phyloP scores from a whole-genome alignment of 2,329 filamentous ascomycete genomes.

The Sclerotiophoma versabilis region DNA sequence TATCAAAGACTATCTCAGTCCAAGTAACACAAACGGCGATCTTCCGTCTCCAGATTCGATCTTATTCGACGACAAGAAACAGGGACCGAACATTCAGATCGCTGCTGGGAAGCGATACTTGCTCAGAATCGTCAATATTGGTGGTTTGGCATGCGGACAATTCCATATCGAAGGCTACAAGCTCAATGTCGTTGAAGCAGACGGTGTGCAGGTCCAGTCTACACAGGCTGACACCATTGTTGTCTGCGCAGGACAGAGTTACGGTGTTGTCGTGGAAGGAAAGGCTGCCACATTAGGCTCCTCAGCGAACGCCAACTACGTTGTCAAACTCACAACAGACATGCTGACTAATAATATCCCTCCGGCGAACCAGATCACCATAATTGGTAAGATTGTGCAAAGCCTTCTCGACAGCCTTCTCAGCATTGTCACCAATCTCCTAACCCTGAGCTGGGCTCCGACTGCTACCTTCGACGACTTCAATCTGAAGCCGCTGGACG shows the following conservation, averaged over 20 bases:
- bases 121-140: slow-evolving; percentile 68
- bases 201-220: slow-evolving; percentile 23
- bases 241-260: slow-evolving; percentile 24
- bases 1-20: slow-evolving; percentile 56
- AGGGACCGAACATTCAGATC: slow-evolving; percentile 57
- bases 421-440: slow-evolving; percentile 60
- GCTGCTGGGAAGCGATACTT: slow-evolving; percentile 64
- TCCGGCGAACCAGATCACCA: slow-evolving; percentile 14
- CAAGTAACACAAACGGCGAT: slow-evolving; percentile 55
- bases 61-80: slow-evolving; percentile 72
- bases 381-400: slow-evolving; percentile 27
- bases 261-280: slow-evolving; percentile 30
- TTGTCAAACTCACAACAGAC: slow-evolving; percentile 58
- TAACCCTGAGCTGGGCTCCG: slow-evolving; percentile 58
- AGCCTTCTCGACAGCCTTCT: slow-evolving; percentile 16
- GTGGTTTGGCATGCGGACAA: slow-evolving; percentile 52
- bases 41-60: slow-evolving; percentile 73
- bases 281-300: slow-evolving; percentile 32
- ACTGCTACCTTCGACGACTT: slow-evolving; percentile 74
- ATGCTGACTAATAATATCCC: slow-evolving; percentile 55
- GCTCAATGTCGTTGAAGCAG: slow-evolving; percentile 49
- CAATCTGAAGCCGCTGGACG: slow-evolving; percentile 71
- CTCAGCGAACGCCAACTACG: slow-evolving; percentile 62
- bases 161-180: slow-evolving; percentile 54
- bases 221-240: slow-evolving; percentile 12